Conservation (phyloP, 805 yeast genomes). For the Saccharomyces paradoxus region DNA sequence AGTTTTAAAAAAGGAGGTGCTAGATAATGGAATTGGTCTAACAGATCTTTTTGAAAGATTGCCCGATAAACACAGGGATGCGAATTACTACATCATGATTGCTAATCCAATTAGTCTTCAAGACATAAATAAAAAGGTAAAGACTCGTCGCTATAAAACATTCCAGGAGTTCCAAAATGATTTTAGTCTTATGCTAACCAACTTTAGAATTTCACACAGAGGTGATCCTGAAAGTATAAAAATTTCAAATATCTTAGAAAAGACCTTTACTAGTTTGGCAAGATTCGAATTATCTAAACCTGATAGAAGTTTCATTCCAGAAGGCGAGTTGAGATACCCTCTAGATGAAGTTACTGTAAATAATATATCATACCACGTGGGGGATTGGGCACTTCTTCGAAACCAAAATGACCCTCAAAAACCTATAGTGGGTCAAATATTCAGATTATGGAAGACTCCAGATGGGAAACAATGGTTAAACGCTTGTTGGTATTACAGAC, state of each 20-base stretch:
- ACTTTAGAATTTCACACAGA: constrained; percentile 59
- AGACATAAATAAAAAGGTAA: constrained; percentile 73
- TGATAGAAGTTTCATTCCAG: constrained; percentile 62
- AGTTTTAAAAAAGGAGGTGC: constrained; percentile 63
- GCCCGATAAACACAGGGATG: constrained; percentile 53
- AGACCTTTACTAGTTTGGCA: constrained; percentile 46
- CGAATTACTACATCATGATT: constrained; percentile 38
- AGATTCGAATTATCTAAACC: constrained; percentile 72
- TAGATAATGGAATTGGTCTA: constrained; percentile 41
- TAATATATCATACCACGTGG: constrained; percentile 71
- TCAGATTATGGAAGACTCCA: constrained; percentile 77
- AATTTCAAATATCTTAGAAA: constrained; percentile 58
- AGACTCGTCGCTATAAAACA: constrained; percentile 69
- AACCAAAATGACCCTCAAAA: constrained; percentile 83
- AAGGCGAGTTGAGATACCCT: constrained; percentile 65
- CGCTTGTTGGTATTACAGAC: constrained; percentile 96
- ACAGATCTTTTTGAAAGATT: constrained; percentile 70
- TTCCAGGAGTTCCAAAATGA: constrained; percentile 75
- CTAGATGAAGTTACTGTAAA: constrained; percentile 64
- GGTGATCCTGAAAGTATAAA: constrained; percentile 49
- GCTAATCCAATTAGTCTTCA: constrained; percentile 58
- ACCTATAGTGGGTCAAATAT: constrained; percentile 91
- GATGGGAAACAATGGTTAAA: constrained; percentile 84
- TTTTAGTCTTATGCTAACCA: constrained; percentile 62
- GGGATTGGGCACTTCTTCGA: constrained; percentile 87